Percentiles rank a stretch among this genome's conserved stretches.
Evolutionary conservation across 176 grass and related monocot genomes (phyloP).

Genomic region (Neostapfia colusana): DNA sequence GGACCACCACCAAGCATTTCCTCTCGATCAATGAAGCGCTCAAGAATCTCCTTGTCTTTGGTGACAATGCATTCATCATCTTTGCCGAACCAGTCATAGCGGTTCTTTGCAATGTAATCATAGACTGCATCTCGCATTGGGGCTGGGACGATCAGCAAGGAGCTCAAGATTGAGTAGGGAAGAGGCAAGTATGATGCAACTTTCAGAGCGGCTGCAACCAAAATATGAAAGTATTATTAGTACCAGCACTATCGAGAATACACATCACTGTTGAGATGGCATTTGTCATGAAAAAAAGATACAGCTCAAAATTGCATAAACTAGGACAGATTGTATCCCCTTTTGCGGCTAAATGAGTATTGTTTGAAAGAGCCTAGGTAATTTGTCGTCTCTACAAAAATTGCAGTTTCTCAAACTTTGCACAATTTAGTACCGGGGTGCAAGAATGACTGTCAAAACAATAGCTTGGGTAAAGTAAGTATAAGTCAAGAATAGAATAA

Average conservation of each 20-base stretch:
- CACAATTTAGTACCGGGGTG: background rate
- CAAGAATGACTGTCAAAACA: background rate
- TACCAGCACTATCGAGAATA: background rate
- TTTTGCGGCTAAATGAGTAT: background rate
- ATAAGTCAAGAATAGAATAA: background rate
- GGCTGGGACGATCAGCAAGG: conserved; percentile 58
- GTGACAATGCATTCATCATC: conserved; percentile 72
- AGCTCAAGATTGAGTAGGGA: conserved; percentile 75
- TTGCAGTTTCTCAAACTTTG: background rate
- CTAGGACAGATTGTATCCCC: background rate
- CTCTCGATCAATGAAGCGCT: conserved; percentile 86
- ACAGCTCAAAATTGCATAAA: background rate
- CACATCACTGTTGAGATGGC: background rate
- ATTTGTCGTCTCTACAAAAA: background rate
- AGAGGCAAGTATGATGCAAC: conserved; percentile 87
- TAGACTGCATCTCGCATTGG: conserved; percentile 72
- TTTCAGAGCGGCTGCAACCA: conserved; percentile 65
- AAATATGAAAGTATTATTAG: conserved; percentile 1
- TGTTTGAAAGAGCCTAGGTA: background rate
- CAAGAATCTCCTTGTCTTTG: conserved; percentile 72
- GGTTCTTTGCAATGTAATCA: conserved; percentile 76
- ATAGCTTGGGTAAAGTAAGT: conserved; percentile 7
- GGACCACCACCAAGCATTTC: conserved; percentile 64
- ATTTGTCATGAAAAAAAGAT: background rate
- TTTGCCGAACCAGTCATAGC: conserved; percentile 88